Conservation (phyloP, 306 rosid genomes). For the Sechiopsis laciniata region DNA sequence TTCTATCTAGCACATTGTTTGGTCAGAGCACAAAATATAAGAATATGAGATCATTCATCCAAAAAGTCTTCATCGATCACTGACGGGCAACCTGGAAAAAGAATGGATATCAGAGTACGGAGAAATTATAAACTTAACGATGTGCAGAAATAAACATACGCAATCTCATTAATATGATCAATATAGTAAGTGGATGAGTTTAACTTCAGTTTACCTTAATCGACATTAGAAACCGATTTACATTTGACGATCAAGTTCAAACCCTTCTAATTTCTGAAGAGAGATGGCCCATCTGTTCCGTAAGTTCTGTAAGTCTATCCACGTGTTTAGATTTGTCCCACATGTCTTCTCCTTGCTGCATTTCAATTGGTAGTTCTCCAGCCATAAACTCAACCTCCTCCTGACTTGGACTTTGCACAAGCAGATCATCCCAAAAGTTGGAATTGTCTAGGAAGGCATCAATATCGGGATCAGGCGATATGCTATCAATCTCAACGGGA, state of each 20-base stretch:
- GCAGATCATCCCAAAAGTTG: constrained; percentile 51
- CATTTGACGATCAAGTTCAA: constrained; percentile 37
- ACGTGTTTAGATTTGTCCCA: constrained; percentile 54
- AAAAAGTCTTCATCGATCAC: too few species aligned
- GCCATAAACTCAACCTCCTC: constrained; percentile 40
- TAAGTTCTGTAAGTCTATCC: constrained; percentile 75
- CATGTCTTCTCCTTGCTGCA: constrained; percentile 52
- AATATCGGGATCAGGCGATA: constrained; percentile 54
- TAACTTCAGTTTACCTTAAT: constrained; percentile 30
- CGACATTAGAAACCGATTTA: constrained; percentile 32
- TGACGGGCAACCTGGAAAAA: too few species aligned
- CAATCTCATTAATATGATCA: too few species aligned
- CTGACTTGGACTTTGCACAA: constrained; percentile 38
- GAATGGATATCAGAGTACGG: too few species aligned
- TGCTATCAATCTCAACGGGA: constrained; percentile 49
- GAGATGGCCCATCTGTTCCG: constrained; percentile 88
- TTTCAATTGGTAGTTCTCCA: constrained; percentile 38
- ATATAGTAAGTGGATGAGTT: neutral
- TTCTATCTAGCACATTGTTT: too few species aligned
- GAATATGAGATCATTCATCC: too few species aligned
- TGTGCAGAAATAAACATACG: too few species aligned
- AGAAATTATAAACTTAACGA: too few species aligned
- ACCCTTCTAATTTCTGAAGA: constrained; percentile 51
- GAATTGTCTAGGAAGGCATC: constrained; percentile 56
- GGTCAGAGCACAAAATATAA: too few species aligned